Conservation (phyloP, 1,139 yeast genomes). For the Pichia sp. region DNA sequence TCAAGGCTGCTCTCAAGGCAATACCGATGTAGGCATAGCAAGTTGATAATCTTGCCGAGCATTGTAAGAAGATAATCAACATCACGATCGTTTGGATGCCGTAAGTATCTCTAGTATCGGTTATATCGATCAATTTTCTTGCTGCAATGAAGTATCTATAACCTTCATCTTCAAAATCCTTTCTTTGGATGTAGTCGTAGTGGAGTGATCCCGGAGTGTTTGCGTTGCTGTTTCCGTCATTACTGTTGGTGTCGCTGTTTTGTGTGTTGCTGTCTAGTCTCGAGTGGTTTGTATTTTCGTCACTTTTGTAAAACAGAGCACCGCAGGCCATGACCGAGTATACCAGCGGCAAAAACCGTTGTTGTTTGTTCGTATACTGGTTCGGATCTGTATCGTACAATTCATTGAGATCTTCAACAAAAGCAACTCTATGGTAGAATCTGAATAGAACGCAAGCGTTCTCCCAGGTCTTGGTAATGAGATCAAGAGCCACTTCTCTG, state of each 20-base stretch:
- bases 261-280: slow-evolving; percentile 14
- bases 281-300: slow-evolving; percentile 29
- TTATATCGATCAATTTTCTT: slow-evolving; percentile 65
- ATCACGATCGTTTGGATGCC: slow-evolving; percentile 70
- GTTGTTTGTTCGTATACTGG: slow-evolving; percentile 68
- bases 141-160: slow-evolving; percentile 82
- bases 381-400: slow-evolving; percentile 65
- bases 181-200: slow-evolving; percentile 33
- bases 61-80: slow-evolving; percentile 76
- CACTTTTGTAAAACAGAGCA: slow-evolving; percentile 57
- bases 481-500: slow-evolving; percentile 62
- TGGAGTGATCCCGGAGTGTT: not conserved
- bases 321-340: slow-evolving; percentile 73
- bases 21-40: slow-evolving; percentile 93
- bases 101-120: slow-evolving; percentile 57
- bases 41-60: slow-evolving; percentile 84
- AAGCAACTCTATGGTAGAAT: slow-evolving; percentile 81
- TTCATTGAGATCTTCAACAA: slow-evolving; percentile 52
- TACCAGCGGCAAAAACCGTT: slow-evolving; percentile 70
- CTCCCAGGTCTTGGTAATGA: slow-evolving; percentile 77
- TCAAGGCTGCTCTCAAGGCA: slow-evolving; percentile 78
- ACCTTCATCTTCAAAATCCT: slow-evolving; percentile 67
- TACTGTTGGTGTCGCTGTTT: slow-evolving; percentile 4
- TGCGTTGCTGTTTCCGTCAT: not conserved
- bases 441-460: slow-evolving; percentile 81